Evolutionary conservation across 805 yeast genomes (phyloP), one percentile per base, ranked within the genome.

Genomic region (Saccharomyces jurei): DNA sequence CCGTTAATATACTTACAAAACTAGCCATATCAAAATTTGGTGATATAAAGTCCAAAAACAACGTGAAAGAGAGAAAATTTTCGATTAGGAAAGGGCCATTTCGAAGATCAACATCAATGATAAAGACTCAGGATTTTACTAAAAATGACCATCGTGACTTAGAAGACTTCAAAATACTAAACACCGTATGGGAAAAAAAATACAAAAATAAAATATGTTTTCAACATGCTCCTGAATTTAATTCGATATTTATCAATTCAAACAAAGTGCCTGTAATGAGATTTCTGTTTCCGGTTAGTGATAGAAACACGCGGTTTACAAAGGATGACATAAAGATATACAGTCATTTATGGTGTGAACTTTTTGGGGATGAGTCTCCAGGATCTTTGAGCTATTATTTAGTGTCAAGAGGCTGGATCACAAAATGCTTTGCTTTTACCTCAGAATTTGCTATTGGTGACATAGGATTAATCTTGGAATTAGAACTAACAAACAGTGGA

Each of bases 361-460:
- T 85, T 0, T 68, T 84, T 50, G 92, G 92, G 0, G 83, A 82
- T 64, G 92, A 86, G 67, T 68, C 81, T 4, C 54, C 59, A 1
- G 77, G 77, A 0, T 79, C 89, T 0, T 62, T 86, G 5, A 77
- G 77, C 56, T 66, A 74, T 4, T 62, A 60, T 17, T 66, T 83
- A 9, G 70, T 69, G 22, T 50, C 56, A 4, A 63, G 59, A 44
- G 76, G 69, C 22, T 74, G 67, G 55, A 73, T 74, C 13, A 66
- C 73, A 1, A 63, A 69, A 0, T 67, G 81, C 2, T 61, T 64
- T 46, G 80, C 84, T 0, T 80, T 69, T 55, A 62, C 69, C 1
- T 78, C 81, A 22, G 57, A 62, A 2, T 60, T 79, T 28, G 59
- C 79, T 2, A 52, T 61, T 1, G 69, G 67, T 1, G 68, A 74